A percentile compares a stretch with the other conserved stretches of the same genome.
phyloP scores from a whole-genome alignment of 495 filamentous ascomycete genomes.

The Penicillium coffeae region DNA sequence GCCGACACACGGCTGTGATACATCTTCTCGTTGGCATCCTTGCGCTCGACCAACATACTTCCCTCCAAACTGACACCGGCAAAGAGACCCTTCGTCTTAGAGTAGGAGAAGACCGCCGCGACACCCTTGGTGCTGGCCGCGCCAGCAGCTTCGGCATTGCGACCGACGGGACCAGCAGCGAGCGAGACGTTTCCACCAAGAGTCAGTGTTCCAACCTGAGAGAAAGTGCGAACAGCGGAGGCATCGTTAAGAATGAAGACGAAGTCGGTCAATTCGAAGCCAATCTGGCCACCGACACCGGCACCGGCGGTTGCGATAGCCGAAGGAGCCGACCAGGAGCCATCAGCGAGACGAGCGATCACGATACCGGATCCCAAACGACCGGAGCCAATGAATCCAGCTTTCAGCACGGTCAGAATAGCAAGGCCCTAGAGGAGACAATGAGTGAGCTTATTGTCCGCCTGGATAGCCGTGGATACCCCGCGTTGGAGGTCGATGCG shows the following conservation, averaged over 20 bases:
- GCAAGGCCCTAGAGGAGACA: slow-evolving; percentile 69
- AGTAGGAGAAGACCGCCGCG: slow-evolving; percentile 91
- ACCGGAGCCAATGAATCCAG: slow-evolving; percentile 88
- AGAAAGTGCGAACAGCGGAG: slow-evolving; percentile 88
- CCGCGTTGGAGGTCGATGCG: not conserved
- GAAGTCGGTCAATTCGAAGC: slow-evolving; percentile 96
- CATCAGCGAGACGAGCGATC: slow-evolving; percentile 87
- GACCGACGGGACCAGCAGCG: slow-evolving; percentile 86
- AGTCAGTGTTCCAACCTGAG: slow-evolving; percentile 84
- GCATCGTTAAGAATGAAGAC: slow-evolving; percentile 98
- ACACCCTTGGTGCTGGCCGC: slow-evolving; percentile 87
- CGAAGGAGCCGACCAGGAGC: slow-evolving; percentile 88
- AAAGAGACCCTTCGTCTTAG: slow-evolving; percentile 95
- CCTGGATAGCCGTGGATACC: too few species aligned
- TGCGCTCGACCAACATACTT: slow-evolving; percentile 82
- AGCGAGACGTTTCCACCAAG: slow-evolving; percentile 96
- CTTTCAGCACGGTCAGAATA: slow-evolving; percentile 91
- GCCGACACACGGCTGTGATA: slow-evolving; percentile 82
- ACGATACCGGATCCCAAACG: slow-evolving; percentile 93
- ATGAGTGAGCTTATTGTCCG: slow-evolving; percentile 9
- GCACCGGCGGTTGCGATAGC: slow-evolving; percentile 88
- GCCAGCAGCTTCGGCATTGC: slow-evolving; percentile 94
- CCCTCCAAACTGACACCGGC: slow-evolving; percentile 94
- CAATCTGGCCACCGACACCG: slow-evolving; percentile 95
- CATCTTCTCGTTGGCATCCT: slow-evolving; percentile 94